Conservation (phyloP, 108 stramenopile genomes). For the Nannochloropsis gaditana region DNA sequence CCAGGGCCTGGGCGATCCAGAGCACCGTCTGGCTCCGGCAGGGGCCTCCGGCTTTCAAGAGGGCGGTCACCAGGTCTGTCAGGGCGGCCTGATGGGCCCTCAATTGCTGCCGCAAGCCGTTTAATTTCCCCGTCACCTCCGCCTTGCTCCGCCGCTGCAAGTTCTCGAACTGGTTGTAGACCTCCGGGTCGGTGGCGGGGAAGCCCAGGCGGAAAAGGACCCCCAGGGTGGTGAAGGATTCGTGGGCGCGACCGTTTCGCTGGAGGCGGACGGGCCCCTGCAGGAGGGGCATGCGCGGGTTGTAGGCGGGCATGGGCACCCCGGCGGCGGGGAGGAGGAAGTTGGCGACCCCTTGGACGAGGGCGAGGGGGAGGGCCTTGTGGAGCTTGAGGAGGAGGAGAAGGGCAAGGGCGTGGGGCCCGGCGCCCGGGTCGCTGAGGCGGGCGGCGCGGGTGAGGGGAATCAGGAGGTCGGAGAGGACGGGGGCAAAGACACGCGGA, state of each 20-base stretch:
- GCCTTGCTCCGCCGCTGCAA: constrained; percentile 25
- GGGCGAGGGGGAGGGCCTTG: not conserved
- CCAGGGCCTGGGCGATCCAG: constrained; percentile 39
- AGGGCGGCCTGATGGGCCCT: constrained; percentile 35
- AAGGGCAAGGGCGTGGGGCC: not conserved
- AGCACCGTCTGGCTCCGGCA: not conserved
- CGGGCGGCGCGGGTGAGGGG: not conserved
- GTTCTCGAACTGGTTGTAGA: constrained; percentile 25
- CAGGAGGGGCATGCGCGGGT: not conserved
- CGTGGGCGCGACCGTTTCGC: not conserved
- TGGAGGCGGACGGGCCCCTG: not conserved
- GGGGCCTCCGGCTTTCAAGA: constrained; percentile 20
- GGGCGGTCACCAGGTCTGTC: constrained; percentile 24
- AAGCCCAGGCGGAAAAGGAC: constrained; percentile 2
- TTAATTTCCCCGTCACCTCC: constrained; percentile 14
- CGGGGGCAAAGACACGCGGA: not conserved
- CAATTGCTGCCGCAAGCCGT: constrained; percentile 24
- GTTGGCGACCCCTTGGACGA: not conserved
- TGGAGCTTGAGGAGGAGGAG: constrained; percentile 5
- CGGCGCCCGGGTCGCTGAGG: not conserved
- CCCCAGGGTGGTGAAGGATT: not conserved
- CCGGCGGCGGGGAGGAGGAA: not conserved
- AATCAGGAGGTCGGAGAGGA: not conserved
- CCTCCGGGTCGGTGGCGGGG: constrained; percentile 26
- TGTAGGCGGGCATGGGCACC: not conserved